phyloP scores from a whole-genome alignment of 2,329 filamentous ascomycete species.

The Dothideomycetidae sp. region DNA sequence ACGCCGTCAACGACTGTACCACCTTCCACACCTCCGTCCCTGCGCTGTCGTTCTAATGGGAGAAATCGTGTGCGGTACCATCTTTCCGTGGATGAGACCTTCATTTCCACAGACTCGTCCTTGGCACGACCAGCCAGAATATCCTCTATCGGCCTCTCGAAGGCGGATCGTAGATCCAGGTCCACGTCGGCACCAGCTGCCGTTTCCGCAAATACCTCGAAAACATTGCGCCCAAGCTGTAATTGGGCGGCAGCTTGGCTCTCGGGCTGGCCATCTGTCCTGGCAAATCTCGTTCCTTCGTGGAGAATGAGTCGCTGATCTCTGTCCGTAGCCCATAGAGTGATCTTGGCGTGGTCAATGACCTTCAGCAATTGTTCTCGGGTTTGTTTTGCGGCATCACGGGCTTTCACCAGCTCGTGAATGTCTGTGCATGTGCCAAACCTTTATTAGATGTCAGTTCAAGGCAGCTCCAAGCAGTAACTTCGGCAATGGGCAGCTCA shows the following conservation, averaged over 20 bases:
- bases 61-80: conserved; percentile 61
- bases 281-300: conserved; percentile 37
- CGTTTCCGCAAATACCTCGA: conserved; percentile 41
- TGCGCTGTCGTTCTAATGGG: conserved; percentile 46
- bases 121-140: conserved; percentile 47
- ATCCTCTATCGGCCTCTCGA: conserved; percentile 46
- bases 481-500: conserved; percentile 2
- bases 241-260: background rate
- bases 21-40: conserved; percentile 36
- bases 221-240: conserved; percentile 36
- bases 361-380: conserved; percentile 59
- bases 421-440: conserved; percentile 71
- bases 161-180: conserved; percentile 23
- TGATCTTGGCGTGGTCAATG: conserved; percentile 60
- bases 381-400: conserved; percentile 49
- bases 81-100: conserved; percentile 40
- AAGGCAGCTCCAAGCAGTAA: background rate
- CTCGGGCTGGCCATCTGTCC: conserved; percentile 5
- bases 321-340: conserved; percentile 57
- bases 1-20: conserved; percentile 51
- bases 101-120: conserved; percentile 52
- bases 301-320: conserved; percentile 50
- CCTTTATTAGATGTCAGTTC: conserved; percentile 4
- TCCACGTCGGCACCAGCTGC: conserved; percentile 12
- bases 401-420: conserved; percentile 56